Percentiles rank a stretch among this genome's conserved stretches.
phyloP scores from a whole-genome alignment of 2,329 filamentous ascomycete species.

The Clonostachys rhizophaga region DNA sequence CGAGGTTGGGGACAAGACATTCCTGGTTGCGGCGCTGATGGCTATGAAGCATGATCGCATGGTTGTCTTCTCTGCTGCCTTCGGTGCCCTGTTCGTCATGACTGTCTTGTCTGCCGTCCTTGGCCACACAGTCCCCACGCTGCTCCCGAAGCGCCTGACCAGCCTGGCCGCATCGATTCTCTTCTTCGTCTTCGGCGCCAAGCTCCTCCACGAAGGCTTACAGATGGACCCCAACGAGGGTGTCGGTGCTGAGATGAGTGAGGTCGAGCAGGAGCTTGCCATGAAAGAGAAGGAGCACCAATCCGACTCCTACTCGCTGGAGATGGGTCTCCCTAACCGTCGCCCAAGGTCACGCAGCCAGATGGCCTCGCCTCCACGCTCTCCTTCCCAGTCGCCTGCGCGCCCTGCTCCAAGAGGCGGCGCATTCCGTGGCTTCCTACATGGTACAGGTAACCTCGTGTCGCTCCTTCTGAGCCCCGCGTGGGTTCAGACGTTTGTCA shows the following conservation, averaged over 20 bases:
- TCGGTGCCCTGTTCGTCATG: conserved; percentile 87
- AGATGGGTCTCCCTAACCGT: conserved; percentile 67
- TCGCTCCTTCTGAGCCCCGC: conserved; percentile 87
- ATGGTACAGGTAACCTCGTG: conserved; percentile 79
- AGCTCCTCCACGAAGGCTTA: conserved; percentile 80
- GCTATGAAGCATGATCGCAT: conserved; percentile 96
- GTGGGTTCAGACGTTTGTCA: conserved; percentile 98
- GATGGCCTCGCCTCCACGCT: conserved; percentile 75
- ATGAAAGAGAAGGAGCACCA: conserved; percentile 83
- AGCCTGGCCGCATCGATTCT: conserved; percentile 79
- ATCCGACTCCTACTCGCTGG: conserved; percentile 71
- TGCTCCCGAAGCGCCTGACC: conserved; percentile 88
- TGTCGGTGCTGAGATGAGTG: conserved; percentile 94
- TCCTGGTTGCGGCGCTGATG: conserved; percentile 95
- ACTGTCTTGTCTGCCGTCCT: conserved; percentile 89
- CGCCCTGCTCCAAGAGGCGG: conserved; percentile 43
- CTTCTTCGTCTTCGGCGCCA: conserved; percentile 85
- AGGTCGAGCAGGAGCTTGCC: conserved; percentile 89
- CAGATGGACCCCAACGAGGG: conserved; percentile 87
- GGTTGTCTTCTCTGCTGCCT: conserved; percentile 93
- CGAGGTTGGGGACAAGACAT: conserved; percentile 97
- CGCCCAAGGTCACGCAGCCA: conserved; percentile 71
- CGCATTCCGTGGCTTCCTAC: conserved; percentile 32
- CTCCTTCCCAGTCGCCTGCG: conserved; percentile 71
- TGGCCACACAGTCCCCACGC: conserved; percentile 83